A percentile compares a stretch with the other conserved stretches of the same genome.
Conservation (phyloP, 179 eudicot genomes). For the Beta corolliflora region DNA sequence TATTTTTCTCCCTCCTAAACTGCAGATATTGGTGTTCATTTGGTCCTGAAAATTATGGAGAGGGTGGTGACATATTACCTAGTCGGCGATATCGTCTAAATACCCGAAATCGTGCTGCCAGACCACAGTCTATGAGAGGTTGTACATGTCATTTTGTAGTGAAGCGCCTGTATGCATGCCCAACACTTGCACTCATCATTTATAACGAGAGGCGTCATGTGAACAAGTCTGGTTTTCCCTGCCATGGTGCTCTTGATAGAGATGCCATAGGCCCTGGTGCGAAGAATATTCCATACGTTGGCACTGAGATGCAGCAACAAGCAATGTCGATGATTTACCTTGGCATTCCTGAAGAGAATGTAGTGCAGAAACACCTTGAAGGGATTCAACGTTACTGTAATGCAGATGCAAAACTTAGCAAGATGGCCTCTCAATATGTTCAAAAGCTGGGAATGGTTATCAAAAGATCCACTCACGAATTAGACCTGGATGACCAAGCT, state of each 20-base stretch:
- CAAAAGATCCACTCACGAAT: conserved; percentile 82
- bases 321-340: conserved; percentile 98
- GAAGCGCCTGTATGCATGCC: conserved; percentile 85
- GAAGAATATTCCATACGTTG: conserved; percentile 73
- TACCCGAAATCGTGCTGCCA: conserved; percentile 96
- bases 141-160: conserved; percentile 92
- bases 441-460: conserved; percentile 92
- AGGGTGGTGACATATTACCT: conserved; percentile 90
- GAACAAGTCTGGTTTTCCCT: conserved; percentile 83
- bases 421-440: conserved; percentile 91
- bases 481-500: conserved; percentile 93
- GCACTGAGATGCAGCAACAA: conserved; percentile 93
- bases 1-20: neutral
- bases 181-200: conserved; percentile 71
- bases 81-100: conserved; percentile 89
- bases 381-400: conserved; percentile 84
- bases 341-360: conserved; percentile 92
- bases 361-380: conserved; percentile 89
- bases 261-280: conserved; percentile 99
- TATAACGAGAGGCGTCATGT: conserved; percentile 85
- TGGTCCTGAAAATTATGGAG: conserved; percentile 99
- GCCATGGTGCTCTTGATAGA: conserved; percentile 94
- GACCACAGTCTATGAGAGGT: conserved; percentile 98
- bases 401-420: conserved; percentile 68
- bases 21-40: conserved; percentile 99